Conservation (phyloP, 495 filamentous ascomycete species). For the Penicillium fimorum region DNA sequence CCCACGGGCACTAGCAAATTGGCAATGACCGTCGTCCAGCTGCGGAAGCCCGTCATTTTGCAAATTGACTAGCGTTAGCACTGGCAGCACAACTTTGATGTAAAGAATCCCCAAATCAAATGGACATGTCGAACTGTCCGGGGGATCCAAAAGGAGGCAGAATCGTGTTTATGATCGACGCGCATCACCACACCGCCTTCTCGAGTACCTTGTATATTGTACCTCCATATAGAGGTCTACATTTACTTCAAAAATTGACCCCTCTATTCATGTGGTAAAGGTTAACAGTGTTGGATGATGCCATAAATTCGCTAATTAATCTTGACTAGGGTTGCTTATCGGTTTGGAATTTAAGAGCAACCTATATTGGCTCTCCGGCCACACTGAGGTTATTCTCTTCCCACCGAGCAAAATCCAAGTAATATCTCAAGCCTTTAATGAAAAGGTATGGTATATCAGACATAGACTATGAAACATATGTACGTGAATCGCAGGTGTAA, state of each 20-base stretch:
- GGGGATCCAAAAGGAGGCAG: constrained; percentile 7
- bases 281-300: neutral
- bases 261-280: neutral
- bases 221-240: too few species aligned
- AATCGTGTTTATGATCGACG: constrained; percentile 16
- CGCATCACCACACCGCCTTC: constrained; percentile 13
- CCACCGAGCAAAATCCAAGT: neutral
- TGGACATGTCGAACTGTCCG: neutral
- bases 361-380: neutral
- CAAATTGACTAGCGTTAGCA: constrained; percentile 1
- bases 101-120: neutral
- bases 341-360: neutral
- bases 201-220: neutral
- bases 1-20: constrained; percentile 78
- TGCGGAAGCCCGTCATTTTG: constrained; percentile 24
- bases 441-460: constrained; percentile 8
- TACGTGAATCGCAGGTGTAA: constrained; percentile 10
- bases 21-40: constrained; percentile 41
- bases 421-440: neutral
- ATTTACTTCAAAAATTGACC: neutral
- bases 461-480: constrained; percentile 11
- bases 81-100: neutral
- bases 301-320: neutral
- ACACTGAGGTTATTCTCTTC: neutral
- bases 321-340: neutral